A percentile compares a stretch with the other conserved stretches of the same genome.
Evolutionary conservation across 306 rosid genomes (phyloP).

Genomic region (Vigna unguiculata): DNA sequence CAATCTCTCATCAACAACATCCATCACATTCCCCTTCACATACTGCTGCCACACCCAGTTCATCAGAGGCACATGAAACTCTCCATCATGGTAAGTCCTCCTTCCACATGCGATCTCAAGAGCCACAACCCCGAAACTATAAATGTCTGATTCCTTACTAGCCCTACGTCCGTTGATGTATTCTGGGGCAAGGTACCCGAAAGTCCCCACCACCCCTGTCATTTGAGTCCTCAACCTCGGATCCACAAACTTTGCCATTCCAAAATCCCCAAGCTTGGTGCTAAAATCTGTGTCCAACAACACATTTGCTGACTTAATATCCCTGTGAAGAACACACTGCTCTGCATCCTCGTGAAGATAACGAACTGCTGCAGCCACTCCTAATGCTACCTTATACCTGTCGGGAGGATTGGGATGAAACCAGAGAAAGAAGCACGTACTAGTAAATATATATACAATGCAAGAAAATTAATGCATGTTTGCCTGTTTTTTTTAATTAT

Average conservation of each 20-base stretch:
- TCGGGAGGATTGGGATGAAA: neutral
- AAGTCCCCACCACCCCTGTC: conserved; percentile 50
- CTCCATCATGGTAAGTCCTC: conserved; percentile 17
- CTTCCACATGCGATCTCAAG: conserved; percentile 67
- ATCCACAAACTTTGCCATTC: conserved; percentile 57
- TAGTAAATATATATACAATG: neutral
- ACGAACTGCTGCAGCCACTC: conserved; percentile 51
- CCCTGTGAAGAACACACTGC: conserved; percentile 58
- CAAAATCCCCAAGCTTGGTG: conserved; percentile 62
- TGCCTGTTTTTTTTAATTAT: no score
- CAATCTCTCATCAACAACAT: conserved; percentile 47
- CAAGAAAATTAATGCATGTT: neutral
- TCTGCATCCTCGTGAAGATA: conserved; percentile 64
- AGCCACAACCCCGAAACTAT: neutral
- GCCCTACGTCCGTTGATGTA: conserved; percentile 43
- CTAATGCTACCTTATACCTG: conserved; percentile 48
- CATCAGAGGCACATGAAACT: conserved; percentile 2
- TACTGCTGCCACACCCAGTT: conserved; percentile 43
- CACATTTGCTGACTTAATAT: conserved; percentile 59
- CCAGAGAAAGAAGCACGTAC: neutral
- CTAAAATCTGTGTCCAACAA: conserved; percentile 55
- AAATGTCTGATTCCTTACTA: neutral
- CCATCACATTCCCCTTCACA: conserved; percentile 41
- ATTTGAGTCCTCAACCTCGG: conserved; percentile 42
- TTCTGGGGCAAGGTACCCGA: conserved; percentile 57